Conservation (phyloP, 345 rosid genomes). For the Dimocarpus longan region DNA sequence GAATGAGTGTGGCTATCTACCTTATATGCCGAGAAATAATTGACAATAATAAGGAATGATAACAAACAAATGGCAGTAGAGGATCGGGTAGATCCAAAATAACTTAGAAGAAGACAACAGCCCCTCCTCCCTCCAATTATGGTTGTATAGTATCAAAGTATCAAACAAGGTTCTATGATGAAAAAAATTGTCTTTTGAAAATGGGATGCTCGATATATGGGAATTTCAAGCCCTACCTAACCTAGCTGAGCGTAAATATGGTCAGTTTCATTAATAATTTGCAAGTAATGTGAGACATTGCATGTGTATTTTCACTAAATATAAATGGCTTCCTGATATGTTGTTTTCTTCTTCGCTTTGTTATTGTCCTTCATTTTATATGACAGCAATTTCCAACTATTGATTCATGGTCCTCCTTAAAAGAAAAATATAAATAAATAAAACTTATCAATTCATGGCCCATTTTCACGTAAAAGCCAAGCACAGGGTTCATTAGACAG, state of each 20-base stretch:
- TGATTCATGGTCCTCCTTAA: background rate
- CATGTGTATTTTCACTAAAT: constrained; percentile 29
- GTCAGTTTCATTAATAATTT: constrained; percentile 12
- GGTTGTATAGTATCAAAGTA: background rate
- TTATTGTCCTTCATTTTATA: background rate
- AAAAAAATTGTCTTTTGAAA: constrained; percentile 1
- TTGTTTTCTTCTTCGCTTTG: constrained; percentile 12
- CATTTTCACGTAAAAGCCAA: constrained; percentile 15
- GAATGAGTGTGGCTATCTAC: constrained; percentile 10
- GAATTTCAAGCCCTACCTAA: background rate
- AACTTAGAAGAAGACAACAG: constrained; percentile 14
- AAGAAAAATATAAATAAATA: no score
- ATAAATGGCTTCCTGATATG: constrained; percentile 21
- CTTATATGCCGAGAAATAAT: constrained; percentile 17
- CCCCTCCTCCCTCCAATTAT: background rate
- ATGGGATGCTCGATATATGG: background rate
- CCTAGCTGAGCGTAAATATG: background rate
- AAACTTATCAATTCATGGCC: background rate
- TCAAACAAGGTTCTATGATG: constrained; percentile 1
- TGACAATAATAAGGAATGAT: constrained; percentile 28
- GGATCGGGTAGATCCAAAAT: constrained; percentile 16
- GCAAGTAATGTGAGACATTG: constrained; percentile 24
- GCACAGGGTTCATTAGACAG: constrained; percentile 1
- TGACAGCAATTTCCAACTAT: constrained; percentile 25
- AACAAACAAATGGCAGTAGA: background rate